Base-by-base conservation (phyloP, 2,329 filamentous ascomycete species). In the Sarocladiaceae sp. region DNA sequence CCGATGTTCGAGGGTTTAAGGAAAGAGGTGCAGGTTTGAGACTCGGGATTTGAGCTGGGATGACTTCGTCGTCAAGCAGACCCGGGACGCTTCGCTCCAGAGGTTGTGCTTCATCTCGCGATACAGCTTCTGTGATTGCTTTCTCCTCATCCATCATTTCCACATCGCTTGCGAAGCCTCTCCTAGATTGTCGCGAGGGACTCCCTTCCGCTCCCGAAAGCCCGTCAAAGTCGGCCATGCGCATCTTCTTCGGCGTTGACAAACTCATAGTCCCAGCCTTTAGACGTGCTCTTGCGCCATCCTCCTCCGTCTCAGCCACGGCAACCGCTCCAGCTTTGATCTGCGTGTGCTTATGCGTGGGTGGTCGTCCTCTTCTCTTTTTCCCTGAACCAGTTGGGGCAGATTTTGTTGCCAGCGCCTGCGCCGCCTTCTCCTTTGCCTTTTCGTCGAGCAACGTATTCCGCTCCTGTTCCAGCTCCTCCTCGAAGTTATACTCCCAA, bases 401-500 rank as follows among this genome's bases (percentile, higher is more conserved):
- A 23, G 19, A n/a, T 29, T 26, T 10, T 9, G 23, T 9, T 16
- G 5, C n/a, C 16, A 18, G 15, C 13, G 42, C 26, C 7, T 45
- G 41, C 19, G 47, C 45, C 15, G 32, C 15, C 12, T 45, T 29
- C 15, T 41, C 40, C 3, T 49, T 44, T 34, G 54, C 47, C 34
- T 54, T 55, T 13, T 60, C 55, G 26, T 56, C 44, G 19, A 52
- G 56, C 16, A 55, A 45, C 18, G 54, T 53, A 7, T 51, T 48
- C 23, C 63, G 61, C 31, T 43, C 40, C n/a, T 43, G 19, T 13
- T 43, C 40, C 3, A 43, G 27, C 16, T 43, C 40, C 6, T 23
- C 21, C 19, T 43, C 40, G n/a, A 43, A 59, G 2, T 62, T 55
- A 44, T 67, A 70, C 49, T 81, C 78, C 64, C 71, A 83, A 0